These are phyloP conservation scores for Penicillium antarcticum DNA, from an alignment of 495 filamentous ascomycete species.

Conservation along the genomic window DNA sequence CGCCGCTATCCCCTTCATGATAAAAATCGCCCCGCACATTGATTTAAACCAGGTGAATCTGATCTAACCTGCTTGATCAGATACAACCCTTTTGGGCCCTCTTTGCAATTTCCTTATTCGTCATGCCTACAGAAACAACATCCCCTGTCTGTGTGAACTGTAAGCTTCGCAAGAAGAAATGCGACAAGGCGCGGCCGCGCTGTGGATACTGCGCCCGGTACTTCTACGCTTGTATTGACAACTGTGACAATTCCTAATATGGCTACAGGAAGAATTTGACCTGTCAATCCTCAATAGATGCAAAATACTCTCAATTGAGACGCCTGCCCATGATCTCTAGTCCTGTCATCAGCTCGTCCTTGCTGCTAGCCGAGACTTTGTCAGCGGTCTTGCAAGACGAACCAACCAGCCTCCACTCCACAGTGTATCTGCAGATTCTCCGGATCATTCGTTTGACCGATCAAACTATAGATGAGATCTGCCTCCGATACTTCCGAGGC, in stretches of 20 bases:
- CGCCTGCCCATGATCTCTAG: not conserved
- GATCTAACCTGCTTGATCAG: not conserved
- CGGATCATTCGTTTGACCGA: conserved; percentile 29
- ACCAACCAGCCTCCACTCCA: conserved; percentile 4
- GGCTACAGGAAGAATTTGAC: conserved; percentile 15
- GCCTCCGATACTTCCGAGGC: conserved; percentile 31
- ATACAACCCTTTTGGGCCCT: not conserved
- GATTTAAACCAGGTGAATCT: too few relatives aligned
- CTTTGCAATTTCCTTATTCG: not conserved
- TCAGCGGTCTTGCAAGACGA: not conserved
- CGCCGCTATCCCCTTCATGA: too few relatives aligned
- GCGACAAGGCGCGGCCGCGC: conserved; percentile 28
- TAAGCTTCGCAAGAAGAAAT: conserved; percentile 37
- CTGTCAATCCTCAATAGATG: conserved; percentile 3
- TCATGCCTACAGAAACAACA: not conserved
- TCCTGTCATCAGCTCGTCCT: conserved; percentile 10
- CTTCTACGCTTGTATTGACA: not conserved
- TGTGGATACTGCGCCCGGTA: conserved; percentile 37
- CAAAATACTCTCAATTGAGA: not conserved
- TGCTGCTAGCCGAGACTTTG: conserved; percentile 5
- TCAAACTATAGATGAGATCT: conserved; percentile 31
- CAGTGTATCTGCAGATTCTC: conserved; percentile 17
- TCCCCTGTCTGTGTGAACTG: conserved; percentile 26
- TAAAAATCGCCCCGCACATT: too few relatives aligned
- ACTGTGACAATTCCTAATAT: not conserved